Evolutionary conservation across 768 basidiomycete species (phyloP).

Genomic region (Sarcodon sp.): DNA sequence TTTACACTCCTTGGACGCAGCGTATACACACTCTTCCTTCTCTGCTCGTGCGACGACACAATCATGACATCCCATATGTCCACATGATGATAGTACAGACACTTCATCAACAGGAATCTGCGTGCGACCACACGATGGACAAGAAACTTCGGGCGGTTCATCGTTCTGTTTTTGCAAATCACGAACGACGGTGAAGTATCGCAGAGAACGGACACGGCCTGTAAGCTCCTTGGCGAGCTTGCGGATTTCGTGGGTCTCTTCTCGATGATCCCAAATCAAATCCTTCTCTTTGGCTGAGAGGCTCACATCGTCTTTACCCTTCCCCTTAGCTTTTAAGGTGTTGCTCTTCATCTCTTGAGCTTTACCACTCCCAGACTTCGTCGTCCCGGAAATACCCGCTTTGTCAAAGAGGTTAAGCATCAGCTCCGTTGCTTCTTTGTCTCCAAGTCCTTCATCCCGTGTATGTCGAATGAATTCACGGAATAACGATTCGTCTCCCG

Average conservation of each 20-base stretch:
- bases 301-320: slow-evolving; percentile 29
- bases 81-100: slow-evolving; percentile 84
- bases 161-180: slow-evolving; percentile 73
- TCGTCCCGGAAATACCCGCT: slow-evolving; percentile 32
- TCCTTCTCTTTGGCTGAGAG: slow-evolving; percentile 46
- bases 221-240: slow-evolving; percentile 80
- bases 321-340: slow-evolving; percentile 21
- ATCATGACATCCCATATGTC: slow-evolving; percentile 71
- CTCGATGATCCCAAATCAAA: slow-evolving; percentile 68
- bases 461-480: slow-evolving; percentile 63
- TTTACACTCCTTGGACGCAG: slow-evolving; percentile 53
- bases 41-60: slow-evolving; percentile 68
- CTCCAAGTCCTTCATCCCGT: slow-evolving; percentile 60
- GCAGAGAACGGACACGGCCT: slow-evolving; percentile 79
- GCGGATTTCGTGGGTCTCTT: slow-evolving; percentile 78
- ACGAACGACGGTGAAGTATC: slow-evolving; percentile 86
- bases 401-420: slow-evolving; percentile 47
- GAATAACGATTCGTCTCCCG: slow-evolving; percentile 66
- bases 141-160: slow-evolving; percentile 41
- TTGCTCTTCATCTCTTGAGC: slow-evolving; percentile 3
- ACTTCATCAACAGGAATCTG: slow-evolving; percentile 52
- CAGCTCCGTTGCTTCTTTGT: slow-evolving; percentile 60
- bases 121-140: slow-evolving; percentile 46
- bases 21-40: slow-evolving; percentile 72
- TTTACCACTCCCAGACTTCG: slow-evolving; percentile 4